A percentile compares a stretch with the other conserved stretches of the same genome.
Evolutionary conservation across 2,329 filamentous ascomycete genomes (phyloP).

Genomic region (Raffaelea ambrosiae): DNA sequence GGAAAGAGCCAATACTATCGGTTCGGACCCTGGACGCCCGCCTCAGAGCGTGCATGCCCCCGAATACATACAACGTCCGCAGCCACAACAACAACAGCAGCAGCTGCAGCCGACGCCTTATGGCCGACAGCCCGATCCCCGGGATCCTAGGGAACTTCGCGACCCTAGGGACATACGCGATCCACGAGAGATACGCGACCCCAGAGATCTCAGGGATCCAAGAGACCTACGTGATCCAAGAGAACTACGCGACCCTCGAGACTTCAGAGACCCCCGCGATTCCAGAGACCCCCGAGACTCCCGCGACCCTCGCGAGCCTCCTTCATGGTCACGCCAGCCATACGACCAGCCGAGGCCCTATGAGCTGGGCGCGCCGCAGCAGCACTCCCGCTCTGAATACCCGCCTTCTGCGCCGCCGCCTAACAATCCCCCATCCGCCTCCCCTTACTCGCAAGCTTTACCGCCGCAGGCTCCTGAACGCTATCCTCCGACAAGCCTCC

Average conservation of each 20-base stretch:
- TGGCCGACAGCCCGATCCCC: slow-evolving; percentile 30
- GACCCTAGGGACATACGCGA: too few relatives aligned
- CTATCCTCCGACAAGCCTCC: slow-evolving; percentile 22
- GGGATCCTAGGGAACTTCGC: slow-evolving; percentile 9
- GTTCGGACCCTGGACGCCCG: slow-evolving; percentile 19
- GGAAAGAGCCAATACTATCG: slow-evolving; percentile 27
- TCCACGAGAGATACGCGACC: neutral
- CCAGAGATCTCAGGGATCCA: slow-evolving; percentile 1
- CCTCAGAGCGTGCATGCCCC: slow-evolving; percentile 31
- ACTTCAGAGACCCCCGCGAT: neutral
- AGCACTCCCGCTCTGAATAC: slow-evolving; percentile 31
- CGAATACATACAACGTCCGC: slow-evolving; percentile 31
- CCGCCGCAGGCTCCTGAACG: slow-evolving; percentile 29
- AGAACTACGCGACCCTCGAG: neutral
- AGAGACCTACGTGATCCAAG: slow-evolving; percentile 30
- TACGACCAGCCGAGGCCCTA: slow-evolving; percentile 36
- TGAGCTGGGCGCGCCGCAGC: slow-evolving; percentile 29
- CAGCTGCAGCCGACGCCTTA: slow-evolving; percentile 28
- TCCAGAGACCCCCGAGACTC: neutral
- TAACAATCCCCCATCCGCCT: slow-evolving; percentile 15
- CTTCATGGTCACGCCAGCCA: slow-evolving; percentile 26
- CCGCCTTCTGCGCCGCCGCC: slow-evolving; percentile 32
- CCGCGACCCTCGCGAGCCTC: slow-evolving; percentile 31
- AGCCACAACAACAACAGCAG: slow-evolving; percentile 9
- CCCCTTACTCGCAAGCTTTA: slow-evolving; percentile 25